Evolutionary conservation across 164 flowering plant species (phyloP).

Genomic region (Liriodendron chinense): DNA sequence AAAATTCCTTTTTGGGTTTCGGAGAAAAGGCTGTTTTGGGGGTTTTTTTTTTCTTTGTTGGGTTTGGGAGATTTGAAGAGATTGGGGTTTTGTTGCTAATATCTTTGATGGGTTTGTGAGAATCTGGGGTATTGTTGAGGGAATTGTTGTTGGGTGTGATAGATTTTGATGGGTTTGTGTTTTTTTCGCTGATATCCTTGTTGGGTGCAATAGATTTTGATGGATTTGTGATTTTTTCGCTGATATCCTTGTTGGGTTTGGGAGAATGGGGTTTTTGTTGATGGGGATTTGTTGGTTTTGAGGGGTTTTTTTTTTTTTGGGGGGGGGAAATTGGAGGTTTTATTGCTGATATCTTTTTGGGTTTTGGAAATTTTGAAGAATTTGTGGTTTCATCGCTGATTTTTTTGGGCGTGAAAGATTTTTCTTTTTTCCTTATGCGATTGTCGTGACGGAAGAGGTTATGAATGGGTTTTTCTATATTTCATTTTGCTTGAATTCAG

Average conservation of each 20-base stretch:
- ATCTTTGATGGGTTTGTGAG: not conserved
- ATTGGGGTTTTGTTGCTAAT: conserved; percentile 17
- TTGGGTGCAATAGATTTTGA: not conserved
- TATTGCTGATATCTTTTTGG: not conserved
- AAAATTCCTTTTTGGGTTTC: not conserved
- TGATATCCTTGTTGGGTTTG: conserved; percentile 2
- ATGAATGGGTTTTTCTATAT: not conserved
- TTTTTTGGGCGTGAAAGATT: not conserved
- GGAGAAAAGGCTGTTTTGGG: not conserved
- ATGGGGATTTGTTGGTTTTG: not conserved
- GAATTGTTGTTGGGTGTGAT: conserved; percentile 11
- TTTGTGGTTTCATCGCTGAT: not conserved
- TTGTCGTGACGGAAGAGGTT: not conserved
- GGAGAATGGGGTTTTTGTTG: not conserved
- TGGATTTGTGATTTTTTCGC: not conserved
- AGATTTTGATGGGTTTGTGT: not conserved
- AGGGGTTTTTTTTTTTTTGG: not conserved
- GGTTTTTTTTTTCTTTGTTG: not conserved
- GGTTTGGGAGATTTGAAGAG: not conserved
- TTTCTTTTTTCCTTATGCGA: no score
- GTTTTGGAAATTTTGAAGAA: not conserved
- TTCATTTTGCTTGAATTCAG: not conserved
- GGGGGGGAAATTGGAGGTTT: conserved; percentile 7
- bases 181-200: not conserved
- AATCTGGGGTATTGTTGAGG: conserved; percentile 15